A percentile compares a stretch with the other conserved stretches of the same genome.
phyloP scores from a whole-genome alignment of 352 stramenopile species.

The Phytophthora tubulina region DNA sequence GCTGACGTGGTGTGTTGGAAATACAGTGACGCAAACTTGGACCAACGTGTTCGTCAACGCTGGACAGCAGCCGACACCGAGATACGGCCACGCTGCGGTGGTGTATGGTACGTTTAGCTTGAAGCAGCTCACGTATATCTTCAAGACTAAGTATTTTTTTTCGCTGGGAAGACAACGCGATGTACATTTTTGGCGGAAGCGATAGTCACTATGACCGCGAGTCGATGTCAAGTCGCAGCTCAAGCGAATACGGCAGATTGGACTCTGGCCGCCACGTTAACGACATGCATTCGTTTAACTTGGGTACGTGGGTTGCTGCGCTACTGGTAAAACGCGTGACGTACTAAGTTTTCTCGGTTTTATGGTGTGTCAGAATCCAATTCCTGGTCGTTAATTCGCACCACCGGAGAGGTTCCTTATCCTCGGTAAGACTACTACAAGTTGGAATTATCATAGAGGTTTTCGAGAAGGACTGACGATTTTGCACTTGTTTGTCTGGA shows the following conservation, averaged over 20 bases:
- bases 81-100: conserved; percentile 96
- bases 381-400: conserved; percentile 46
- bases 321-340: neutral
- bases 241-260: conserved; percentile 92
- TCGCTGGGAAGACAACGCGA: conserved; percentile 34
- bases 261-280: conserved; percentile 88
- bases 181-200: conserved; percentile 52
- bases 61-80: conserved; percentile 90
- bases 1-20: conserved; percentile 5
- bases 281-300: conserved; percentile 98
- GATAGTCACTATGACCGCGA: conserved; percentile 63
- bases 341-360: conserved; percentile 13
- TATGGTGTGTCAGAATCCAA: conserved; percentile 63
- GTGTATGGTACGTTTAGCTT: conserved; percentile 66
- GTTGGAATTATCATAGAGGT: neutral
- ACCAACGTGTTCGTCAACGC: conserved; percentile 76
- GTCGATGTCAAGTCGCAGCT: conserved; percentile 81
- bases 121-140: neutral
- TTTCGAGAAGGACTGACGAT: neutral
- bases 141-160: neutral
- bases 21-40: conserved; percentile 84
- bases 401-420: conserved; percentile 68
- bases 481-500: neutral
- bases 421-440: conserved; percentile 51
- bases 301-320: conserved; percentile 49